These are phyloP conservation scores for Clarireedia homoeocarpa DNA, from an alignment of 2,329 filamentous ascomycete species.

Conservation along the genomic window DNA sequence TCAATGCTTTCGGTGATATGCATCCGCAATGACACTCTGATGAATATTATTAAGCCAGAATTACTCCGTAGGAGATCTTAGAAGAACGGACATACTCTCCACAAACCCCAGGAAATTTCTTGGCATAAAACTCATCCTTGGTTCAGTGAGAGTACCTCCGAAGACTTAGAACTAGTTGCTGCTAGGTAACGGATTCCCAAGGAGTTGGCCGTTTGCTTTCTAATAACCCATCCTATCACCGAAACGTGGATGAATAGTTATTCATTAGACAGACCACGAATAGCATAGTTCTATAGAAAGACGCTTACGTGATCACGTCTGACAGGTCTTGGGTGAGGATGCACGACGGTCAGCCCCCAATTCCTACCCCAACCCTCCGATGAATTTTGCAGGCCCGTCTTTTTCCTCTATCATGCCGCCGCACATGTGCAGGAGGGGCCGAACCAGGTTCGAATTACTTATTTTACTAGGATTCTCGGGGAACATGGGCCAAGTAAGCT, in stretches of 20 bases:
- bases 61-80: not conserved
- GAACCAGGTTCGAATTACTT: not conserved
- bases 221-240: too few species aligned
- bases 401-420: not conserved
- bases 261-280: too few species aligned
- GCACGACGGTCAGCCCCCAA: not conserved
- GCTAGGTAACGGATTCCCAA: too few species aligned
- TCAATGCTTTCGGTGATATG: not conserved
- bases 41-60: too few species aligned
- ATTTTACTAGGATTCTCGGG: conserved; percentile 3
- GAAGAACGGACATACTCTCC: not conserved
- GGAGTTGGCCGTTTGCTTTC: too few species aligned
- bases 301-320: not conserved
- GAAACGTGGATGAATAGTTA: too few species aligned
- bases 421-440: conserved; percentile 7
- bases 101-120: not conserved
- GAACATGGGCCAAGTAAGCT: conserved; percentile 5
- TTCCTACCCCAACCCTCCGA: not conserved
- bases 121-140: too few species aligned
- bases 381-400: not conserved
- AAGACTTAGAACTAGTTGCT: too few species aligned
- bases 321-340: not conserved
- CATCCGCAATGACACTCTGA: not conserved
- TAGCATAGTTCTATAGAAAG: not conserved
- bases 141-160: too few species aligned